These are phyloP conservation scores for Fusarium decemcellulare DNA, from an alignment of 2,329 filamentous ascomycete genomes.

Conservation along the genomic window DNA sequence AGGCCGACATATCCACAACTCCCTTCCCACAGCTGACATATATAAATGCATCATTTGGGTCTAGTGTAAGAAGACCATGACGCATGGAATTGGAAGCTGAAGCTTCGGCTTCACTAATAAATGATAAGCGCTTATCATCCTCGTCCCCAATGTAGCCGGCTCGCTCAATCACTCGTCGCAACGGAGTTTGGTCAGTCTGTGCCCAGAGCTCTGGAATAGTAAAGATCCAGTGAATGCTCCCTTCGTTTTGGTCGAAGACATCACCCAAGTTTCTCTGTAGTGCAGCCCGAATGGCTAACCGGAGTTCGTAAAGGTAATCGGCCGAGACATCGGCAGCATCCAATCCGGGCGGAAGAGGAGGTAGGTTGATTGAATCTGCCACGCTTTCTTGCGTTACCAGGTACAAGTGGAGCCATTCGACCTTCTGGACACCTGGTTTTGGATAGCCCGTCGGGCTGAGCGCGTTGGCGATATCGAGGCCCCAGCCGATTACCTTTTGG, in stretches of 20 bases:
- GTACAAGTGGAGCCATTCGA: slow-evolving; percentile 99
- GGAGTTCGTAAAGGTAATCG: slow-evolving; percentile 98
- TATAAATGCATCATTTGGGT: slow-evolving; percentile 97
- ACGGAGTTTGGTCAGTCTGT: slow-evolving; percentile 73
- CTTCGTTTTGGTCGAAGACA: slow-evolving; percentile 97
- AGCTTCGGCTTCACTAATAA: slow-evolving; percentile 97
- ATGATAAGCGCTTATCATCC: slow-evolving; percentile 95
- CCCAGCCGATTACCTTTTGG: slow-evolving; percentile 99
- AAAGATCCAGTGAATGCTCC: slow-evolving; percentile 97
- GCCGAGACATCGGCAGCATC: slow-evolving; percentile 99
- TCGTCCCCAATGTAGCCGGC: slow-evolving; percentile 86
- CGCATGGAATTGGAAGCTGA: slow-evolving; percentile 98
- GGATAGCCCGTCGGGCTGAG: slow-evolving; percentile 97
- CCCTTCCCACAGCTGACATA: slow-evolving; percentile 99
- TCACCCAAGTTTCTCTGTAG: slow-evolving; percentile 97
- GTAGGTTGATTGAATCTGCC: slow-evolving; percentile 93
- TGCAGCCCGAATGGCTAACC: slow-evolving; percentile 95
- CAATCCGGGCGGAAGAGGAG: slow-evolving; percentile 96
- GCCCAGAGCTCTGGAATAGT: slow-evolving; percentile 99
- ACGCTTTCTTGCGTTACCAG: slow-evolving; percentile 88
- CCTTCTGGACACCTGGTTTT: slow-evolving; percentile 97
- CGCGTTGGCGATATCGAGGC: slow-evolving; percentile 96
- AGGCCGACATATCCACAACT: slow-evolving; percentile 98
- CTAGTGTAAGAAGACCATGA: slow-evolving; percentile 94
- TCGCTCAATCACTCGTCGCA: too few relatives aligned